Percentiles rank a stretch among this genome's conserved stretches.
Conservation (phyloP, 1,139 yeast species). For the Geotrichum australiense region DNA sequence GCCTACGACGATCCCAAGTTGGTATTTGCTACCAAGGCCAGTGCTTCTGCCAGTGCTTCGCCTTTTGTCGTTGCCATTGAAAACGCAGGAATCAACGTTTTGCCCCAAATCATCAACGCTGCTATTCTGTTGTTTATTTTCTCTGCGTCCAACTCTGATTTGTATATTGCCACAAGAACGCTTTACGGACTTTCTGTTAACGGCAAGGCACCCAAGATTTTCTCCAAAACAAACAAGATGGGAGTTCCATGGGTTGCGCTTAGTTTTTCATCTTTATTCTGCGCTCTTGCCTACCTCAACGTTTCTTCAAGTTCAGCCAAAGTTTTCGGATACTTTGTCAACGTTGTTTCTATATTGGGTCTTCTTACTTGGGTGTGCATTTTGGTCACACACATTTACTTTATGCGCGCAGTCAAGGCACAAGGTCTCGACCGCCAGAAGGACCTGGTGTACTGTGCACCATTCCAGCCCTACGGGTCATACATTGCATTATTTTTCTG, state of each 20-base stretch:
- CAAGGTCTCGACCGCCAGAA: conserved; percentile 48
- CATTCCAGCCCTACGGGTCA: conserved; percentile 46
- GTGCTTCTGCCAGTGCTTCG: conserved; percentile 58
- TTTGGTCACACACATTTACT: conserved; percentile 54
- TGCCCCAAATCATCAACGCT: conserved; percentile 64
- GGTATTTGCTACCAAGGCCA: conserved; percentile 20
- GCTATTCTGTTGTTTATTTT: conserved; percentile 61
- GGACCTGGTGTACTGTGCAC: conserved; percentile 47
- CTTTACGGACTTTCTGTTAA: conserved; percentile 55
- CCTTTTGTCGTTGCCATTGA: conserved; percentile 60
- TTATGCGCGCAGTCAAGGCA: conserved; percentile 57
- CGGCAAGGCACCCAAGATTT: conserved; percentile 56
- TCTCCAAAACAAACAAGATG: conserved; percentile 51
- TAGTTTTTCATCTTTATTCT: conserved; percentile 40
- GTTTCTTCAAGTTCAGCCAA: conserved; percentile 47
- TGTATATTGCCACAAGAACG: conserved; percentile 65
- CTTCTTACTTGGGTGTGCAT: conserved; percentile 63
- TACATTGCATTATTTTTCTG: conserved; percentile 52
- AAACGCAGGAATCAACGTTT: conserved; percentile 53
- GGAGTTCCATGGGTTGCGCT: conserved; percentile 61
- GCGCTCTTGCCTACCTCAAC: conserved; percentile 57
- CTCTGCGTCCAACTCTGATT: conserved; percentile 67
- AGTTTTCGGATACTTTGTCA: conserved; percentile 62
- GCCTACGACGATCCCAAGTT: conserved; percentile 37
- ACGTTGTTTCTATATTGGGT: conserved; percentile 65